Conservation (phyloP, 2,329 filamentous ascomycete genomes). For the Ascochyta koolunga region DNA sequence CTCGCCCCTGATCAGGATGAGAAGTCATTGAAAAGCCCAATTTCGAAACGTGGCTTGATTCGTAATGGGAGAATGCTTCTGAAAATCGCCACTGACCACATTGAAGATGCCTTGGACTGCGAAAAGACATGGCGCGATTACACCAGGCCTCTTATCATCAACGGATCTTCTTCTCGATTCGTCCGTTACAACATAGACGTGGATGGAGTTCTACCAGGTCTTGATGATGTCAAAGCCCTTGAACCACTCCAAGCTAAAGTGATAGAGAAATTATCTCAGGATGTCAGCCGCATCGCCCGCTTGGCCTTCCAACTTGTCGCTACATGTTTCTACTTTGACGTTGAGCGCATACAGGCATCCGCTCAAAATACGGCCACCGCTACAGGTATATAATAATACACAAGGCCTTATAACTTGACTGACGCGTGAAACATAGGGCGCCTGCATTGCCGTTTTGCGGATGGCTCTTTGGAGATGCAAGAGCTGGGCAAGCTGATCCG, state of each 20-base stretch:
- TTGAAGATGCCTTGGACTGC: not conserved
- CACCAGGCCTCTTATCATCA: not conserved
- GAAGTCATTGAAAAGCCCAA: not conserved
- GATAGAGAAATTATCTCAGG: not conserved
- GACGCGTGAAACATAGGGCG: not conserved
- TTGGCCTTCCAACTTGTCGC: not conserved
- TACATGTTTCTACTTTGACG: not conserved
- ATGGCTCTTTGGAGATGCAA: not conserved
- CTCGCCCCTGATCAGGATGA: not conserved
- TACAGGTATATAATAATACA: not conserved
- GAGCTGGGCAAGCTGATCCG: not conserved
- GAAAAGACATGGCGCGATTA: not conserved
- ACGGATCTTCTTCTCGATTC: not conserved
- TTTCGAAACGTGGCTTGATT: not conserved
- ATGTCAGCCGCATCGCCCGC: not conserved
- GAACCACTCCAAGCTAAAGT: not conserved
- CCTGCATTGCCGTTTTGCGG: not conserved
- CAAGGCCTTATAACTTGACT: not conserved
- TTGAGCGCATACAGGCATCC: not conserved
- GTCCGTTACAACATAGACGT: not conserved
- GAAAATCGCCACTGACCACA: not conserved
- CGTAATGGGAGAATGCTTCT: not conserved
- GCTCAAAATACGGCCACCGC: not conserved
- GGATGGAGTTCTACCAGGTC: not conserved
- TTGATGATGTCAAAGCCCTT: not conserved